Percentiles rank a stretch among this genome's conserved stretches.
Evolutionary conservation across 169 alveolate genomes (phyloP).

Genomic region (Plasmodium adleri): DNA sequence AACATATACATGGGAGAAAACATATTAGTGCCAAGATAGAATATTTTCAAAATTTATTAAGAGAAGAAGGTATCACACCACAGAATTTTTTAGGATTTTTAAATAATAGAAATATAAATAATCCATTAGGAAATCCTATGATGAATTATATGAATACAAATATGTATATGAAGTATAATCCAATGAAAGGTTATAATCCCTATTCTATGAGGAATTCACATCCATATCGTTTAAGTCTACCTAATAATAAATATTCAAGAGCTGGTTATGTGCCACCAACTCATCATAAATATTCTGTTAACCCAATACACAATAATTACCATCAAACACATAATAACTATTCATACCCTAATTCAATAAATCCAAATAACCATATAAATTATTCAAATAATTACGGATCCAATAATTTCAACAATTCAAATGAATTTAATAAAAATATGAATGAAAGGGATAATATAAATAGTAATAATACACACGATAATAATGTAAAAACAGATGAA

Average conservation of each 20-base stretch:
- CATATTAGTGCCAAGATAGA: slow-evolving; percentile 98
- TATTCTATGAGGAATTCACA: slow-evolving; percentile 14
- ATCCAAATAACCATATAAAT: background rate
- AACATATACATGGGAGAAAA: slow-evolving; percentile 97
- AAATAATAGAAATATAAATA: slow-evolving; percentile 21
- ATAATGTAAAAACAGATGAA: too few relatives aligned
- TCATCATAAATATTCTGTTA: slow-evolving; percentile 2
- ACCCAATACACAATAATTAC: background rate
- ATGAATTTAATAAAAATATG: too few relatives aligned
- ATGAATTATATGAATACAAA: slow-evolving; percentile 64
- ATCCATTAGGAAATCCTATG: slow-evolving; percentile 39
- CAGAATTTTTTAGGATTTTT: slow-evolving; percentile 70
- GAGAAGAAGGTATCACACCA: slow-evolving; percentile 77
- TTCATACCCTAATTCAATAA: slow-evolving; percentile 4
- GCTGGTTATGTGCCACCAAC: slow-evolving; percentile 29
- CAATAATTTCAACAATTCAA: too few relatives aligned
- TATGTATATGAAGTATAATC: slow-evolving; percentile 28
- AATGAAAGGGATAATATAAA: too few relatives aligned
- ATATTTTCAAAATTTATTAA: slow-evolving; percentile 91
- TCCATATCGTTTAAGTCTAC: slow-evolving; percentile 26
- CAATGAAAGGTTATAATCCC: slow-evolving; percentile 8
- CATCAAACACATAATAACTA: background rate
- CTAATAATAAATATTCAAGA: slow-evolving; percentile 55
- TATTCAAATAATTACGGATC: too few relatives aligned
- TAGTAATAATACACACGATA: too few relatives aligned